Evolutionary conservation across 2,329 filamentous ascomycete species (phyloP), one percentile per base, ranked within the genome.

Genomic region (Hansfordia pulvinata): DNA sequence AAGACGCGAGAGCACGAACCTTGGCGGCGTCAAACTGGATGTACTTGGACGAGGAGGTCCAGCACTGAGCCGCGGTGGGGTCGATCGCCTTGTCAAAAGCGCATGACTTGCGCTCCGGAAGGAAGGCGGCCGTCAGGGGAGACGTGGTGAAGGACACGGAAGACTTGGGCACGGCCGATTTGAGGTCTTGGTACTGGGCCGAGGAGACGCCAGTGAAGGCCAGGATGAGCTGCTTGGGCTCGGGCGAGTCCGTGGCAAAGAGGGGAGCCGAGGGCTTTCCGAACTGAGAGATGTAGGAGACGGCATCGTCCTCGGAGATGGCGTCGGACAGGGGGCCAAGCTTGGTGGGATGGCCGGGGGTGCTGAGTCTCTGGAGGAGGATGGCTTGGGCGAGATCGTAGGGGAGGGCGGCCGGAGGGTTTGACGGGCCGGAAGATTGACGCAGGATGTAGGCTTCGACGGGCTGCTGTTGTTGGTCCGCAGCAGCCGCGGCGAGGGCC

Each of bases 241-340:
- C 42, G 8, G 43, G 36, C 8, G 36, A 34, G 21, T 50, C 42
- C 4, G 41, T 30, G 3, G 35, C 35, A 23, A 48, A 50, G 38
- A 81, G 73, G 18, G 81, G 51, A 12, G 58, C 45, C 6, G 62
- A 49, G 17, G 53, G 43, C 34, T 64, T 69, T 34, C 72, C 75
- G 46, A 71, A 79, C 26, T 54, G 53, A 41, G 72, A 69, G 41
- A 84, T 55, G 37, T 69, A 53, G 25, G 58, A 53, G 20, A 81
- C 49, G 7, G 66, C 62, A 19, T 52, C 51, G 21, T 68, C 59
- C 30, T 62, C 54, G 23, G 55, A 45, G 32, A 55, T 36, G 18
- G 46, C 49, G 16, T 51, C 45, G 19, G 53, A 59, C 27, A 61
- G 53, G 39, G 58, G 62, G 44, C 51, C 58, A 40, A 55, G 54